These are phyloP conservation scores for Aaosphaeria arxii DNA, from an alignment of 2,329 filamentous ascomycete species.

Conservation along the genomic window DNA sequence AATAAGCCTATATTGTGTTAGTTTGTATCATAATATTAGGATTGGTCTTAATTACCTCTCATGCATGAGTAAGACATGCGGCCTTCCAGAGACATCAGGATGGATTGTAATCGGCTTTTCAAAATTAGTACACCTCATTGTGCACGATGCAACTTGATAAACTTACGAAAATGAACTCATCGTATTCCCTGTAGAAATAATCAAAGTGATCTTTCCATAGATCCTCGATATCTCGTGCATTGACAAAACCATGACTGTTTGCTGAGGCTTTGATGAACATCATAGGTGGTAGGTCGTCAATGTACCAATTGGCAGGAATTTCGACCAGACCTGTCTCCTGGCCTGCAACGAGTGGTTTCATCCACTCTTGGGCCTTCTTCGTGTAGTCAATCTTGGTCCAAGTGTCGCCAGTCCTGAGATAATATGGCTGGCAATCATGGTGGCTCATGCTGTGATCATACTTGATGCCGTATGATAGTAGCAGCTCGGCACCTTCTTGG, in stretches of 20 bases:
- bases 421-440: conserved; percentile 64
- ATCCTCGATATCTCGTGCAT: conserved; percentile 58
- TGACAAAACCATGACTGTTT: conserved; percentile 61
- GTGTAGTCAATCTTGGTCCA: conserved; percentile 68
- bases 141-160: conserved; percentile 42
- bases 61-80: conserved; percentile 70
- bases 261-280: conserved; percentile 67
- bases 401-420: conserved; percentile 59
- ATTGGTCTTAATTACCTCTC: conserved; percentile 50
- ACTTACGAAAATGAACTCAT: conserved; percentile 65
- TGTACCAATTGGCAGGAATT: conserved; percentile 64
- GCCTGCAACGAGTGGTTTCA: conserved; percentile 62
- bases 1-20: conserved; percentile 49
- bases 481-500: conserved; percentile 62
- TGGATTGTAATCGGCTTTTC: conserved; percentile 66
- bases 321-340: conserved; percentile 62
- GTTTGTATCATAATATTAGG: neutral
- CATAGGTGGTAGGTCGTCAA: conserved; percentile 60
- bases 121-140: neutral
- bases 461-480: conserved; percentile 65
- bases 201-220: conserved; percentile 66
- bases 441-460: conserved; percentile 68
- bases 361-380: conserved; percentile 61
- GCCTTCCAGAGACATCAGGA: conserved; percentile 62
- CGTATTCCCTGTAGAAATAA: conserved; percentile 73